Evolutionary conservation across 164 flowering plant species (phyloP), one percentile per base, ranked within the genome.

Genomic region (Platanus orientalis): DNA sequence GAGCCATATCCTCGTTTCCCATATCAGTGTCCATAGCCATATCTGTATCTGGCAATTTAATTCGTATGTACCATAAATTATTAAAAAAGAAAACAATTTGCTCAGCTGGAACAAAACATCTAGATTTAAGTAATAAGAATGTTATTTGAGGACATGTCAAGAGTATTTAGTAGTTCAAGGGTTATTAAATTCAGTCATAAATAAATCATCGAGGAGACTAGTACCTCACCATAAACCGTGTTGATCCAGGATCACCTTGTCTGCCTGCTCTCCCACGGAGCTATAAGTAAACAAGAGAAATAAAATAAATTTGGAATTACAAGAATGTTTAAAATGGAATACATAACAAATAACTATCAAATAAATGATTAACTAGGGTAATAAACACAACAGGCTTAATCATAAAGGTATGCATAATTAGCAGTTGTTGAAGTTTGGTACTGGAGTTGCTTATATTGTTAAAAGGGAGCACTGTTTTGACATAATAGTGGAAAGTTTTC

Each of bases 181-280:
- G 7, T 5, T 34, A 14, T 42, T 10, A 52, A 24, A 5, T 34
- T 6, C 14, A 17, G 5, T 24, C 49, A 5, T 58, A 58, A 58
- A 58, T 39, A 27, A 17, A 12, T 27, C 28, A 62, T 0, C 16
- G 24, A 10, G 16, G 16, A 34, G 23, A 40, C 25, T 39, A 65
- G 42, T 84, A 93, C 98, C 98, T 94, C 68, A 94, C 90, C 95
- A 94, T 91, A 80, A 94, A 94, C 69, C 96, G 72, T 55, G 99
- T 94, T 52, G 99, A 94, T 70, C 99, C 99, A 64, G 96, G 99
- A 76, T 94, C 99, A 39, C 99, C 99, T 76, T 94, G 99, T 73
- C 99, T 88, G 30, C 99, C 99, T 49, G 99, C 96, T 84, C 99
- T 86, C 23, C 99, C 99, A 74, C 99, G 96, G 52, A 94, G 99